Evolutionary conservation across 1,139 yeast genomes (phyloP).

Genomic region (Kodamaea derodonti): DNA sequence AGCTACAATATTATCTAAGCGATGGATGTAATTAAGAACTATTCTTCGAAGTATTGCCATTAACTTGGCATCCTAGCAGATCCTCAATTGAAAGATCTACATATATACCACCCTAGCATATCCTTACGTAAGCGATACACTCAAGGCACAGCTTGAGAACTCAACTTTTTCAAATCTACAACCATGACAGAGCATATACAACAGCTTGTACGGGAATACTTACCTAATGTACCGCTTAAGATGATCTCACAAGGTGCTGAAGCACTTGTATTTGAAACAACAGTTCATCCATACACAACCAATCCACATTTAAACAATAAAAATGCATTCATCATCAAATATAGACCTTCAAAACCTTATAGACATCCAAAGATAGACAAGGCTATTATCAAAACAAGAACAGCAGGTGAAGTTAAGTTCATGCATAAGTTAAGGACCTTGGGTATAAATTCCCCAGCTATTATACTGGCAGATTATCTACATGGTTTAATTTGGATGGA

Average conservation of each 20-base stretch:
- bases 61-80: too few species aligned
- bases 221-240: conserved; percentile 47
- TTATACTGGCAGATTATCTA: conserved; percentile 69
- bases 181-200: conserved; percentile 9
- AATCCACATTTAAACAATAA: conserved; percentile 19
- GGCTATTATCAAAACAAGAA: conserved; percentile 71
- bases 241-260: conserved; percentile 94
- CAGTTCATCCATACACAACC: conserved; percentile 66
- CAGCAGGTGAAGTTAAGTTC: conserved; percentile 80
- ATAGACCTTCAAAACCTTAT: conserved; percentile 83
- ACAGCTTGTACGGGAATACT: conserved; percentile 15
- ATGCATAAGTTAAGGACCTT: conserved; percentile 54
- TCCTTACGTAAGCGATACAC: too few species aligned
- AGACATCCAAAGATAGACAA: conserved; percentile 83
- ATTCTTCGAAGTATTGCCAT: too few species aligned
- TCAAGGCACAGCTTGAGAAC: too few species aligned
- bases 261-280: conserved; percentile 71
- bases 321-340: conserved; percentile 62
- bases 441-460: conserved; percentile 63
- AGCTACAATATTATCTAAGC: too few species aligned
- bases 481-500: conserved; percentile 93
- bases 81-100: too few species aligned
- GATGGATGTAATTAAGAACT: too few species aligned
- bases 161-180: too few species aligned
- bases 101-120: too few species aligned